Percentiles rank a stretch among this genome's conserved stretches.
These are phyloP conservation scores for Bjerkandera adusta DNA, from an alignment of 1,284 basidiomycete species.

Conservation along the genomic window DNA sequence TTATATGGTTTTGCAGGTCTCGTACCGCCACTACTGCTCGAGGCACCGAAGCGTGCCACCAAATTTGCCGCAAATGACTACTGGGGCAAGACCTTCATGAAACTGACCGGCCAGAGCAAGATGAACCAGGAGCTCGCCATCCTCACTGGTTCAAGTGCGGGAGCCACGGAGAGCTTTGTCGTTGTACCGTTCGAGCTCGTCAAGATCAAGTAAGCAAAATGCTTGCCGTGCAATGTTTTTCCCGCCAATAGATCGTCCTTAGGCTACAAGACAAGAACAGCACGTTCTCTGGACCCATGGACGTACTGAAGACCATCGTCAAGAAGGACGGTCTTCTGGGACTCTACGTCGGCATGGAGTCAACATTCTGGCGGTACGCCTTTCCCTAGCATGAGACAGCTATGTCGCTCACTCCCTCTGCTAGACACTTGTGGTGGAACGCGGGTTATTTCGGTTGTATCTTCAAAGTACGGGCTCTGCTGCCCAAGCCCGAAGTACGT, in stretches of 20 bases:
- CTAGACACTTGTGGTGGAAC: constrained; percentile 85
- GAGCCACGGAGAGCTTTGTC: constrained; percentile 93
- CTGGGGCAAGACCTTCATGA: constrained; percentile 83
- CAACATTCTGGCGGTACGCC: constrained; percentile 88
- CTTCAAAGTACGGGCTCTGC: constrained; percentile 73
- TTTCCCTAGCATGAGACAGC: neutral
- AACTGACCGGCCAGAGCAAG: constrained; percentile 66
- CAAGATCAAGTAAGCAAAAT: constrained; percentile 74
- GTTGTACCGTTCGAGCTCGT: constrained; percentile 97
- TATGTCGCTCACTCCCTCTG: neutral
- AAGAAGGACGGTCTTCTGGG: constrained; percentile 80
- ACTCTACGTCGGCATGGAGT: constrained; percentile 91
- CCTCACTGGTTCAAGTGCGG: constrained; percentile 90
- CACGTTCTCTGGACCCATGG: constrained; percentile 87
- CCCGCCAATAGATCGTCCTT: constrained; percentile 2
- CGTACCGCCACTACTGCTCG: constrained; percentile 89
- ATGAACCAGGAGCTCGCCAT: constrained; percentile 89
- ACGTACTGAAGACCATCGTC: constrained; percentile 82
- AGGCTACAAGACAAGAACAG: constrained; percentile 91
- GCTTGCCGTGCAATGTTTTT: constrained; percentile 4
- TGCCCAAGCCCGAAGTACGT: constrained; percentile 83
- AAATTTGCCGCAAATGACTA: constrained; percentile 96
- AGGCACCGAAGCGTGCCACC: constrained; percentile 97
- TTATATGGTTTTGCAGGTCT: constrained; percentile 56
- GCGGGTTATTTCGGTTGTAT: constrained; percentile 95